Base-by-base conservation (phyloP, 2,329 filamentous ascomycete species). In the Knufia petricola region DNA sequence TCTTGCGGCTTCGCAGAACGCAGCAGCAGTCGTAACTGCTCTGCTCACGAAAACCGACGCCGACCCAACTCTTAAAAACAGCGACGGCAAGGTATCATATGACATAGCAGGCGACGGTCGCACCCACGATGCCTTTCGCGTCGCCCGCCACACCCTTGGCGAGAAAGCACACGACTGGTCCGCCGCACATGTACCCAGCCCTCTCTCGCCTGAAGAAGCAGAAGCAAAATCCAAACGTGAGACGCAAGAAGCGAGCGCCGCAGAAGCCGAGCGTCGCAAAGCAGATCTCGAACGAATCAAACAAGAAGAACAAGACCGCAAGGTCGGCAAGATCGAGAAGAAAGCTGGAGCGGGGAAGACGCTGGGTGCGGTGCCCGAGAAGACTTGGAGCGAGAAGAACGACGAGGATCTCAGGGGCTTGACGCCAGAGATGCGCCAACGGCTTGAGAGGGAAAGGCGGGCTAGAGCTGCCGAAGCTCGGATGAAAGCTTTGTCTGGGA, bases 381-480 rank as follows among this genome's bases (percentile, higher is more conserved):
- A 88, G 72, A 85, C 85, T 15, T 83, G 83, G 0, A 79, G 88
- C 59, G 87, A 95, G 64, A 80, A 77, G 61, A 77, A 88, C 54
- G 85, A 90, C 61, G 87, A 94, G 61, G 88, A 95, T 65, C 77
- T 77, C 42, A 79, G 87, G 54, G 89, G 90, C 0, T 72, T 96
- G 69, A 94, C 86, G 36, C 82, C 87, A 0, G 90, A 96, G 68
- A 89, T 92, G 78, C 79, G 81, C 63, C 78, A 82, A 77, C 80
- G 78, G 63, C 66, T 96, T 47, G 92, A 96, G 65, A 74, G 92
- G 58, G 92, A 98, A 68, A 75, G 88, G 58, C 82, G 90, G 61
- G 92, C 92, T 3, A 79, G 90, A 59, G 92, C 92, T 7, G 90
- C 89, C 0, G 92, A 96, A 67, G 89, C 90, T 69, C 79, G 90